These are phyloP conservation scores for Penicillium sp. DNA, from an alignment of 2,329 filamentous ascomycete species.

Conservation along the genomic window DNA sequence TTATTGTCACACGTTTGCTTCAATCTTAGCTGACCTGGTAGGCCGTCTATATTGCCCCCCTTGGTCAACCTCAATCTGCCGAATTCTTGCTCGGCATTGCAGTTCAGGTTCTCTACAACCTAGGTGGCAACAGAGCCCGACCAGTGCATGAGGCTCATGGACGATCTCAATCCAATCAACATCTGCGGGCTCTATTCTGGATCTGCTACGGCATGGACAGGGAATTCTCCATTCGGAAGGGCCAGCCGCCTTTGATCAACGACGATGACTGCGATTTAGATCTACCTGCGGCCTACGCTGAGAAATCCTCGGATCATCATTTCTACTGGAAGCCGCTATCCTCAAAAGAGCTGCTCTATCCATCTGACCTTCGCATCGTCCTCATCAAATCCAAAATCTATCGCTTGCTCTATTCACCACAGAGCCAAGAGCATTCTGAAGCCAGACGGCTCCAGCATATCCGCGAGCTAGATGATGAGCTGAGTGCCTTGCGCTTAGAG, in stretches of 20 bases:
- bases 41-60: slow-evolving; percentile 21
- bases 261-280: slow-evolving; percentile 25
- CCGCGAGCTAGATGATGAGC: slow-evolving; percentile 24
- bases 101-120: slow-evolving; percentile 21
- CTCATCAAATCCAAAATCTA: slow-evolving; percentile 27
- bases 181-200: slow-evolving; percentile 28
- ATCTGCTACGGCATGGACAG: slow-evolving; percentile 24
- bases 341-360: slow-evolving; percentile 21
- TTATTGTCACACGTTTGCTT: too few species aligned
- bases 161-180: slow-evolving; percentile 10
- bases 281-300: slow-evolving; percentile 20
- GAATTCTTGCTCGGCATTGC: slow-evolving; percentile 23
- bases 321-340: slow-evolving; percentile 24
- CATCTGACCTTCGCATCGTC: slow-evolving; percentile 25
- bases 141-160: slow-evolving; percentile 1
- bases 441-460: slow-evolving; percentile 23
- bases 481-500: slow-evolving; percentile 18
- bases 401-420: slow-evolving; percentile 18
- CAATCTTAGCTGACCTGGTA: too few species aligned
- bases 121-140: slow-evolving; percentile 18
- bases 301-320: slow-evolving; percentile 18
- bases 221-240: slow-evolving; percentile 23
- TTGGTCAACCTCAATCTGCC: slow-evolving; percentile 22
- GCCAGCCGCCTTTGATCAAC: slow-evolving; percentile 21
- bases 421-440: slow-evolving; percentile 14